A percentile compares a stretch with the other conserved stretches of the same genome.
These are phyloP conservation scores for Torulaspora microellipsoides DNA, from an alignment of 805 yeast genomes.

Conservation along the genomic window DNA sequence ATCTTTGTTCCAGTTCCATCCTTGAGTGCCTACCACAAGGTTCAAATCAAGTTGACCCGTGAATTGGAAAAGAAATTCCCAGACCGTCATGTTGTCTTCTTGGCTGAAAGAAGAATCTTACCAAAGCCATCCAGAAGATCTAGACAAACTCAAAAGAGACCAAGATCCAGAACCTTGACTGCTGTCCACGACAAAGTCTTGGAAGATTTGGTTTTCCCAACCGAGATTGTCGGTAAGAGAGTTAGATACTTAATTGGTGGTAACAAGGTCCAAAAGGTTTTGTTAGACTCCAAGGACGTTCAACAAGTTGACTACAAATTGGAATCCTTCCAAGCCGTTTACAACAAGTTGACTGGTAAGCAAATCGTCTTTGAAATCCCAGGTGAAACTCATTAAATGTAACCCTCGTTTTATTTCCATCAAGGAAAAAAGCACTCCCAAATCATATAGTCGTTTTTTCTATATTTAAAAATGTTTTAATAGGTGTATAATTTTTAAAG, in stretches of 20 bases:
- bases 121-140: conserved; percentile 98
- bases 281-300: conserved; percentile 96
- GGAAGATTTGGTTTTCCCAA: conserved; percentile 99
- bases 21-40: conserved; percentile 89
- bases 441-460: conserved; percentile 11
- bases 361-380: conserved; percentile 97
- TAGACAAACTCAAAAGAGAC: conserved; percentile 96
- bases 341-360: conserved; percentile 98
- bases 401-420: conserved; percentile 1
- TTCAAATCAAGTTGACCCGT: conserved; percentile 95
- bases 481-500: conserved; percentile 30
- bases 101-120: conserved; percentile 98
- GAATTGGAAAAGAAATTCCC: conserved; percentile 99
- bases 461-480: conserved; percentile 22
- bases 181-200: conserved; percentile 98
- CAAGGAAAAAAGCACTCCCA: conserved; percentile 2
- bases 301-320: conserved; percentile 96
- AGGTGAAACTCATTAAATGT: conserved; percentile 37
- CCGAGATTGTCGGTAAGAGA: conserved; percentile 98
- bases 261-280: conserved; percentile 95
- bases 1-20: conserved; percentile 97
- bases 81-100: conserved; percentile 98
- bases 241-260: conserved; percentile 99
- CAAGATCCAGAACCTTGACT: conserved; percentile 98
- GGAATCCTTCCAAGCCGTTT: conserved; percentile 98